Base-by-base conservation (phyloP, 1,284 basidiomycete species). In the Prillingera fragicola region DNA sequence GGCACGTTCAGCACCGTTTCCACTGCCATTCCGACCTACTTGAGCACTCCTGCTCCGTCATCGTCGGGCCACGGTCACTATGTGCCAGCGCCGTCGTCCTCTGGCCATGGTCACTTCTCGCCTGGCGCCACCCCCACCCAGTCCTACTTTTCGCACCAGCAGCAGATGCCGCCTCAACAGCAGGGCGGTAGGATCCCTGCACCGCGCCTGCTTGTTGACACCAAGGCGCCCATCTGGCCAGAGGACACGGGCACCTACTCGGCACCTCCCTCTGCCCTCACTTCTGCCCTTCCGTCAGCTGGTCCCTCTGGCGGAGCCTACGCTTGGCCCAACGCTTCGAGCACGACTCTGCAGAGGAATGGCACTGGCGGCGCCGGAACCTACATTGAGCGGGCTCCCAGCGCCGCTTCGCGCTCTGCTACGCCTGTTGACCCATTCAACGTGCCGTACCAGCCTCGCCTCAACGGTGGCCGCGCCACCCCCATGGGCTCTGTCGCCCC, bases 131-230 rank as follows among this genome's bases (percentile, higher is more conserved):
- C 18, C 5, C 15, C 28, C 28, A 14, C 28, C 15, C 14, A 29
- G 38, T 24, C 14, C 7, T 35, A 24, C 34, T 24, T 24, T n/a
- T 12, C 9, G 31, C 19, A 18, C 31, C 21, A 21, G 10, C 8
- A 14, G 6, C 34, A 35, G 22, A 22, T 23, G 33, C 33, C 21
- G 33, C 34, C 23, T 22, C 22, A 15, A 24, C 33, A 24, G 10
- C 8, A 9, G n/a, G n/a, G n/a, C n/a, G n/a, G n/a, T n/a, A n/a
- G n/a, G n/a, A n/a, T n/a, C n/a, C 8, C 26, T 28, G 14, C 32
- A n/a, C 36, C 52, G 6, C 35, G 40, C 2, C 23, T 54, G n/a
- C 28, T 54, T 8, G 39, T 54, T 23, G 52, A 54, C 43, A 45
- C 42, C 13, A 54, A 54, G 48, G 33, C 33, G 19, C 29, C 42